A percentile compares a stretch with the other conserved stretches of the same genome.
phyloP scores from a whole-genome alignment of 2,329 filamentous ascomycete genomes.

The Monascus ruber region DNA sequence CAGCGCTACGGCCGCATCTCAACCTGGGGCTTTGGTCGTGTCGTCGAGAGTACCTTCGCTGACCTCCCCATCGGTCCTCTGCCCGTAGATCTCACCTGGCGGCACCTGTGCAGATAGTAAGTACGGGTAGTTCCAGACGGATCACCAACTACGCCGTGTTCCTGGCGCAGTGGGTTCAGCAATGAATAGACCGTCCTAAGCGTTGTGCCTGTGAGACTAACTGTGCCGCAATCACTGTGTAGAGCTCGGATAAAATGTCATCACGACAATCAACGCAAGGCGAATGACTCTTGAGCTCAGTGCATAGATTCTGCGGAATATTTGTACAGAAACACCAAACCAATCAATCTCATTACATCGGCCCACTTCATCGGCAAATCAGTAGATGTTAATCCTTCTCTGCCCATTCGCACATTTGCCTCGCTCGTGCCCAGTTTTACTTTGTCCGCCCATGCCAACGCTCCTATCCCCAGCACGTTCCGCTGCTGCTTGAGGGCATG shows the following conservation, averaged over 20 bases:
- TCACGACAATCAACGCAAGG: slow-evolving; percentile 1
- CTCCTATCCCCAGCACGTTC: too few species aligned
- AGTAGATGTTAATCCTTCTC: too few species aligned
- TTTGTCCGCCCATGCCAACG: too few species aligned
- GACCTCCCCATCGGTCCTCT: too few species aligned
- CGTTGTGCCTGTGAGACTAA: slow-evolving; percentile 1
- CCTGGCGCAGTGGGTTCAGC: background rate
- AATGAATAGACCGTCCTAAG: slow-evolving; percentile 1
- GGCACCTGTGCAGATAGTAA: too few species aligned
- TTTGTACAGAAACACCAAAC: background rate
- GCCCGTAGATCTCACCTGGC: too few species aligned
- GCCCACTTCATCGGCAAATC: background rate
- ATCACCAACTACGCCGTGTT: background rate
- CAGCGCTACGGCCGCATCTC: too few species aligned
- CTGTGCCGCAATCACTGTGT: slow-evolving; percentile 1
- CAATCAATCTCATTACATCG: background rate
- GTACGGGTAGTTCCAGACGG: background rate
- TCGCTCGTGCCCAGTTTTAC: too few species aligned
- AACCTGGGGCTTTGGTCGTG: too few species aligned
- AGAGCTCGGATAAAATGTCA: slow-evolving; percentile 1
- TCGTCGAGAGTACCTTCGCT: too few species aligned
- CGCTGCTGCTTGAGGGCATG: too few species aligned
- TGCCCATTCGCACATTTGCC: too few species aligned
- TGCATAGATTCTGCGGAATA: background rate
- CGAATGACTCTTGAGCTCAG: background rate